Base-by-base conservation (phyloP, 2,329 filamentous ascomycete genomes). In the Cercospora brassicicola region DNA sequence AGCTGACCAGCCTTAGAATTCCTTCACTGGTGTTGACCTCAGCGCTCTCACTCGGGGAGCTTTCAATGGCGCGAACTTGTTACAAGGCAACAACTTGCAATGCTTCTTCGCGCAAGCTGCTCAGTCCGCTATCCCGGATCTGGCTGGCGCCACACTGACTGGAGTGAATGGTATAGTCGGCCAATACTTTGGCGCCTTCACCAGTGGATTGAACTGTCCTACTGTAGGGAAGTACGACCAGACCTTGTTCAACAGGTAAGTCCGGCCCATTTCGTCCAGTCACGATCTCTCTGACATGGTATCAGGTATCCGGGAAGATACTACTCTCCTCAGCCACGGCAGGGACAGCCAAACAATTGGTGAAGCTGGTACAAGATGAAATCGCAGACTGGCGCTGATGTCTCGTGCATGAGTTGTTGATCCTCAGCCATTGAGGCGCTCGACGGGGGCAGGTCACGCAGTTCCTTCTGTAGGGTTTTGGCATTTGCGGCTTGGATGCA, bases 11-110 rank as follows among this genome's bases (percentile, higher is more conserved):
- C 10, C 18, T 23, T 48, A 48, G 45, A 48, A 48, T 18, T 48
- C 45, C 5, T 48, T 48, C 10, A 48, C 45, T 53, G 77, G 77
- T 8, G 60, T 81, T 59, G 73, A 79, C 66, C 65, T 79, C 10
- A 67, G 59, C n/a, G 71, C 80, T 59, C 65, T 82, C n/a, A 81
- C 79, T 20, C 76, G 76, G 7, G 81, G 81, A 23, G 75, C 84
- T 0, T 79, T 81, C 65, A 84, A 83, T 67, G 68, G 74, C 7
- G 67, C 73, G 7, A 66, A 56, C 23, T 62, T 71, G 31, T 31
- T 68, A 31, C 42, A 65, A 4, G 69, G 64, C n/a, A 64, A 55
- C 31, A 18, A 56, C 33, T 51, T 59, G 31, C 64, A 39, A 30
- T 71, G 67, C 59, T 69, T 69, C 65, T 65, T 69, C 26, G 53